Conservation (phyloP, 2,329 filamentous ascomycete genomes). For the Ophiocordyceps australis region DNA sequence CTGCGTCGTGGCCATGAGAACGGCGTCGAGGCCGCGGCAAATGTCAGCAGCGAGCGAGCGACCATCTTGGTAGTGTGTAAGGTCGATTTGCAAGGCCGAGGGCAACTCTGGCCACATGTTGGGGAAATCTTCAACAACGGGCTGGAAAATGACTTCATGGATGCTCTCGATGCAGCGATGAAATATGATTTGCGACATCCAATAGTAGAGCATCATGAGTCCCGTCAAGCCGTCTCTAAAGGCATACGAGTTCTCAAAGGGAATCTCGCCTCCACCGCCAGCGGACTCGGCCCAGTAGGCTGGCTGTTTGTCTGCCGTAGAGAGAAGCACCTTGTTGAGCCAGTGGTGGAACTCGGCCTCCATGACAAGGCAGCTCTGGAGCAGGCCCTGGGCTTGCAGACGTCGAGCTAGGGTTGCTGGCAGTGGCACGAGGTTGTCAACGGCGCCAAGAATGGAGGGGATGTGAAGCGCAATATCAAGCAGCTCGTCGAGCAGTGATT, state of each 20-base stretch:
- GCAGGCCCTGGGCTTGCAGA: conserved; percentile 25
- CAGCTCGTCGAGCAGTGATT: conserved; percentile 29
- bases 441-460: conserved; percentile 24
- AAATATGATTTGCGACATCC: conserved; percentile 30
- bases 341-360: conserved; percentile 29
- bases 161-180: conserved; percentile 27
- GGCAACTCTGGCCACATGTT: conserved; percentile 20
- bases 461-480: conserved; percentile 30
- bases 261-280: conserved; percentile 13
- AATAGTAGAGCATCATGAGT: conserved; percentile 32
- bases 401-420: conserved; percentile 21
- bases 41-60: conserved; percentile 26
- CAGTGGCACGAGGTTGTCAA: conserved; percentile 21
- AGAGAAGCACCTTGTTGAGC: conserved; percentile 14
- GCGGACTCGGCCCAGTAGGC: conserved; percentile 21
- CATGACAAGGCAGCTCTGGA: conserved; percentile 26
- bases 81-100: conserved; percentile 19
- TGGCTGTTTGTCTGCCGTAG: conserved; percentile 10
- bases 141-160: conserved; percentile 23
- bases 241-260: conserved; percentile 24
- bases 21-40: conserved; percentile 30
- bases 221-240: conserved; percentile 26
- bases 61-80: conserved; percentile 22
- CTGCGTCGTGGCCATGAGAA: conserved; percentile 21
- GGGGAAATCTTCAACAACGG: conserved; percentile 20